phyloP scores from a whole-genome alignment of 169 alveolate species.

The Neospora caninum region DNA sequence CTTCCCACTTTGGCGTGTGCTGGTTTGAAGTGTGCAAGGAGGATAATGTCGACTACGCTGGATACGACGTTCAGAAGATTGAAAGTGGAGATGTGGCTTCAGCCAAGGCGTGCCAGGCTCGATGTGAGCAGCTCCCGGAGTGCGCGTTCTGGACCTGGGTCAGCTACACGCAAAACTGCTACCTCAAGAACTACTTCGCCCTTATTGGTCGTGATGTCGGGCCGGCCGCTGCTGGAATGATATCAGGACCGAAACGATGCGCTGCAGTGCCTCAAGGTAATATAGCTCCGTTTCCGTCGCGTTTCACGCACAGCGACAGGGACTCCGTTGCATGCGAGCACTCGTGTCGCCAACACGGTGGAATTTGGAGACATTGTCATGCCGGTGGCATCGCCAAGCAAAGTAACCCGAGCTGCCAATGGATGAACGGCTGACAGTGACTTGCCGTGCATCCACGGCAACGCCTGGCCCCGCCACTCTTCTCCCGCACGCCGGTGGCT shows the following conservation, averaged over 20 bases:
- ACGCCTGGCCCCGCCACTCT: neutral
- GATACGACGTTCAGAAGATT: constrained; percentile 31
- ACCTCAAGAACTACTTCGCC: constrained; percentile 45
- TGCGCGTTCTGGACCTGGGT: constrained; percentile 53
- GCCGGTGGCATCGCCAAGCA: too few species aligned
- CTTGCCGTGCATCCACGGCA: too few species aligned
- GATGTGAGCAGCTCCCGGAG: neutral
- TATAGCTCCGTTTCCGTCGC: neutral
- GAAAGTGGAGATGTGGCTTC: constrained; percentile 28
- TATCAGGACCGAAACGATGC: constrained; percentile 37
- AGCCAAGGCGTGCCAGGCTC: constrained; percentile 44
- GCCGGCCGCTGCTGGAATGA: constrained; percentile 11
- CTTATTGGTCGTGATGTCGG: constrained; percentile 11
- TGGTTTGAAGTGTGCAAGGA: constrained; percentile 32
- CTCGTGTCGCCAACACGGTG: too few species aligned
- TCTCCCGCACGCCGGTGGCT: neutral
- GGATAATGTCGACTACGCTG: constrained; percentile 37
- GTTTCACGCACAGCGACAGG: too few species aligned
- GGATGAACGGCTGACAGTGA: too few species aligned
- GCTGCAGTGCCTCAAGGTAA: neutral
- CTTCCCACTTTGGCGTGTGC: too few species aligned
- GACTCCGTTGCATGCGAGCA: too few species aligned
- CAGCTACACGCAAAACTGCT: constrained; percentile 16
- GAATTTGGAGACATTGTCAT: too few species aligned
- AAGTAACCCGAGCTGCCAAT: too few species aligned